Evolutionary conservation across 2,329 filamentous ascomycete genomes (phyloP), one percentile per base, ranked within the genome.

Genomic region (Leptodontidium sp.): DNA sequence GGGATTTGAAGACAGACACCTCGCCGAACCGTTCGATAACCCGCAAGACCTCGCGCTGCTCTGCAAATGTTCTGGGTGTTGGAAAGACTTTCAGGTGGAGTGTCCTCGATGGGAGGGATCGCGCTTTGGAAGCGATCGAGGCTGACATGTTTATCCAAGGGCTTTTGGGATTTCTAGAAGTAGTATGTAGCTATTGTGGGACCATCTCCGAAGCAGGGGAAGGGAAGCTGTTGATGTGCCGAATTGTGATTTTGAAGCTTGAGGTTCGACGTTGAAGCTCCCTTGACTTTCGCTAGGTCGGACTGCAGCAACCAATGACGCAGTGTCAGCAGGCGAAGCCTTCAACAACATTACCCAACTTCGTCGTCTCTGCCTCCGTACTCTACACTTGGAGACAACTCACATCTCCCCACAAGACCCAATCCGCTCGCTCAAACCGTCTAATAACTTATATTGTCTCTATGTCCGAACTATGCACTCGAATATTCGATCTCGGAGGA

Each of bases 1-100:
- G 68, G 45, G 74, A 76, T 29, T 71, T 71, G 66, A 79, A 79
- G 71, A 78, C 73, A 17, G 62, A 71, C 4, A 79, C 75, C 59
- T 78, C 74, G 1, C 78, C 78, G 69, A 76, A 78, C 45, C 74
- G 71, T 63, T 78, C 75, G 24, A 79, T 66, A 4, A 78, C 76
- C 32, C 75, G 74, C 4, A 79, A 70, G 29, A 79, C 77, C 66
- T 78, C 76, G 29, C 76, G 73, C n/a, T 76, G 73, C 64, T 79
- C 76, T 5, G 75, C 61, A 58, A 79, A 77, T 24, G 70, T 76
- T 63, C 68, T 61, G 2, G 77, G 70, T 1, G 74, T 74, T 4
- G 78, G 78, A 40, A 72, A 72, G 21, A 77, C 72, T 61, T 76
- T 78, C 24, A 79, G 55, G 55, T 78, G 77, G 8, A 79, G 71